Evolutionary conservation across 192 early-diverging fungal species (phyloP), one percentile per base, ranked within the genome.

Genomic region (Neocallimastix lanati): DNA sequence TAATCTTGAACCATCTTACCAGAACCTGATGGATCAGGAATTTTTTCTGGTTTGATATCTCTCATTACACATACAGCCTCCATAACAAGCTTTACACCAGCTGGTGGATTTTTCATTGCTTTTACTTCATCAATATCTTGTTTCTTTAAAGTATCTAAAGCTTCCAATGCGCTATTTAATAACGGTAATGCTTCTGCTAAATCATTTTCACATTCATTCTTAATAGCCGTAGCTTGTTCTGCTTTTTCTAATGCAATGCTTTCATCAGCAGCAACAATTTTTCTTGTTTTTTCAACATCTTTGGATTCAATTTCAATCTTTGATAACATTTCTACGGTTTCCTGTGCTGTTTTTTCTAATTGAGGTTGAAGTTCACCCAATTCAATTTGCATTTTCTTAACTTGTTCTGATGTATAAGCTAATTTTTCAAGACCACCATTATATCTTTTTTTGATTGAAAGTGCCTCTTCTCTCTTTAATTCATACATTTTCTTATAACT

Each of bases 41-140:
- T 82, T 37, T 89, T 87, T 38, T 89, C 89, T 16, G 89, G 89
- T 79, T 90, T 90, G 67, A 90, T 86, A 67, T 90, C 89, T 80
- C 88, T 90, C 89, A 90, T 90, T 2, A 90, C 88, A 77, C 89
- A 90, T 36, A 90, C 83, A 28, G 89, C 87, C 79, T 90, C 89
- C 88, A 90, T 90, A 29, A 90, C 89, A 29, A 90, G 82, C 77
- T 90, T 90, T 0, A 90, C 89, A 29, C 89, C 89, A 33, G 85
- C 87, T 15, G 89, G 89, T 21, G 89, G 89, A 83, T 89, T 90
- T 81, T 90, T 90, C 89, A 90, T 90, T 18, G 85, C 83, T 79
- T 90, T 90, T 12, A 90, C 88, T 28, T 88, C 80, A 82, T 89
- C 88, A 79, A 90, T 90, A 79, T 90, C 89, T 28, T 79, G 82